Percentiles rank a stretch among this genome's conserved stretches.
phyloP scores from a whole-genome alignment of 768 basidiomycete species.

The Mycena indigotica region DNA sequence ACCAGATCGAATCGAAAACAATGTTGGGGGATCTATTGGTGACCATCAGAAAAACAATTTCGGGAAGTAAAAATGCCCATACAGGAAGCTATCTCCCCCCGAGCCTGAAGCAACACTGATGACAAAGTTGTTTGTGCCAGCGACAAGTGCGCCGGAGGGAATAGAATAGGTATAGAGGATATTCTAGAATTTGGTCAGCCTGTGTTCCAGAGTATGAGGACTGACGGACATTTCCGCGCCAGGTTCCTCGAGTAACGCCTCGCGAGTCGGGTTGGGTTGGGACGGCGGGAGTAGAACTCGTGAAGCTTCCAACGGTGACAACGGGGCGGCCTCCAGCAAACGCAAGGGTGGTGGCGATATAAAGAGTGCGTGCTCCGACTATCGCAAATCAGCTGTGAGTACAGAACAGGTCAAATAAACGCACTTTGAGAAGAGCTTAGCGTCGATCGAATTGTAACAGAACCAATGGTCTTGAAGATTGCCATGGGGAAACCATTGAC shows the following conservation, averaged over 20 bases:
- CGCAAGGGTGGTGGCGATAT: conserved; percentile 47
- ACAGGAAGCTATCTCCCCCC: conserved; percentile 46
- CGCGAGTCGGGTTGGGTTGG: conserved; percentile 45
- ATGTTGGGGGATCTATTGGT: no score
- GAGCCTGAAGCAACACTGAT: conserved; percentile 49
- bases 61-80: conserved; percentile 52
- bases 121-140: conserved; percentile 44
- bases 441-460: no score
- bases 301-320: conserved; percentile 47
- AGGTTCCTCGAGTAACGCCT: conserved; percentile 55
- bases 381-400: background rate
- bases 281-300: conserved; percentile 43
- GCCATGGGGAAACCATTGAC: conserved; percentile 53
- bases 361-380: conserved; percentile 46
- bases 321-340: conserved; percentile 52
- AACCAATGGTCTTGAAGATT: conserved; percentile 47
- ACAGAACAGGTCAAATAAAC: background rate
- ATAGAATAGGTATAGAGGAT: conserved; percentile 42
- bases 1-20: no score
- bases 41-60: no score
- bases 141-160: conserved; percentile 43
- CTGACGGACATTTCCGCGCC: conserved; percentile 49
- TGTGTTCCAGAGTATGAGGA: background rate
- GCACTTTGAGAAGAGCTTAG: conserved; percentile 48
- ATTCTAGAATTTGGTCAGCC: background rate